phyloP scores from a whole-genome alignment of 768 basidiomycete species.

The Infundibulicybe gibba region DNA sequence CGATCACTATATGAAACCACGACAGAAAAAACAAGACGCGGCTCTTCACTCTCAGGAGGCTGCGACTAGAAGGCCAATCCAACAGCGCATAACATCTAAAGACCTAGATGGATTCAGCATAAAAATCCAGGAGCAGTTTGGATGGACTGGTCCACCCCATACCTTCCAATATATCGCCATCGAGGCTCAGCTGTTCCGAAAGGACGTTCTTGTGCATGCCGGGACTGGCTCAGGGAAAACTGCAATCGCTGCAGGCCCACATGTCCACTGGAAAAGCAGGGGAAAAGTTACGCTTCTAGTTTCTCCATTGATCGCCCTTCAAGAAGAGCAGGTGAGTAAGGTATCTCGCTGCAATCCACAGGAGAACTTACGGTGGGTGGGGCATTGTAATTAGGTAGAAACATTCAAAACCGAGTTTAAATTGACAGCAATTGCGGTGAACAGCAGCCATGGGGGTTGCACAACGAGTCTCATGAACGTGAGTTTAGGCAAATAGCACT shows the following conservation, averaged over 20 bases:
- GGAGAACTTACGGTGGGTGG: not conserved
- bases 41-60: not conserved
- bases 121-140: conserved; percentile 12
- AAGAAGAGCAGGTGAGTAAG: conserved; percentile 24
- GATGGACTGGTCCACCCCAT: conserved; percentile 14
- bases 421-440: conserved; percentile 23
- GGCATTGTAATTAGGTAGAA: no score
- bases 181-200: conserved; percentile 20
- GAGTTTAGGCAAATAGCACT: conserved; percentile 1
- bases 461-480: conserved; percentile 18
- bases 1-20: no score
- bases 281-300: conserved; percentile 31
- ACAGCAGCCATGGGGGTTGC: conserved; percentile 23
- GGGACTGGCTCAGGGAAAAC: conserved; percentile 35
- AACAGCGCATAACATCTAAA: no score
- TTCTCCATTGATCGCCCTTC: conserved; percentile 33
- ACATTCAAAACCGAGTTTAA: conserved; percentile 26
- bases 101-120: conserved; percentile 8
- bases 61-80: conserved; percentile 2
- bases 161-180: conserved; percentile 25
- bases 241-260: conserved; percentile 31
- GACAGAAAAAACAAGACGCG: no score
- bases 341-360: not conserved
- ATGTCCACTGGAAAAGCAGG: conserved; percentile 17
- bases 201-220: conserved; percentile 31